Percentiles rank a stretch among this genome's conserved stretches.
phyloP scores from a whole-genome alignment of 176 grass and related monocot species.

The Aegilops bicornis region DNA sequence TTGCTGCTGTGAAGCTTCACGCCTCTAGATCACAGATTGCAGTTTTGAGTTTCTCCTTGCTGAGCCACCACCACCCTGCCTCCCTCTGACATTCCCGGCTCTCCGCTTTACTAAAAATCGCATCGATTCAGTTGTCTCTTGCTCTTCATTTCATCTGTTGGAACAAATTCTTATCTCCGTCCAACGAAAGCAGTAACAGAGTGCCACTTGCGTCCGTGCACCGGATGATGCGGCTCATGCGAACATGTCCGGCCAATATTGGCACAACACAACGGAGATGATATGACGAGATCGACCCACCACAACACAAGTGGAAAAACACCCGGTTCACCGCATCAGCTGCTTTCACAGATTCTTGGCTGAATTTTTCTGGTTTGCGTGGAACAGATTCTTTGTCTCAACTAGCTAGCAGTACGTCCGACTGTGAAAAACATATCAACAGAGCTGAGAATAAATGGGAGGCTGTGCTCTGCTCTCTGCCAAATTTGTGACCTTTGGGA shows the following conservation, averaged over 20 bases:
- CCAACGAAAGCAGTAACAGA: neutral
- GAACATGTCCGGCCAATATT: too few species aligned
- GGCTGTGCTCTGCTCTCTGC: neutral
- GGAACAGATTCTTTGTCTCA: neutral
- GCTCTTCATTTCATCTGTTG: neutral
- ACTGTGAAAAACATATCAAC: neutral
- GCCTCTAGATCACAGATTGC: neutral
- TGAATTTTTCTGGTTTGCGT: too few species aligned
- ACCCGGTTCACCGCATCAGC: neutral
- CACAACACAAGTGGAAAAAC: neutral
- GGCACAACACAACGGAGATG: too few species aligned
- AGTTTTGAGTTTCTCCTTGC: neutral
- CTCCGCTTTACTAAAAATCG: neutral
- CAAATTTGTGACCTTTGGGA: neutral
- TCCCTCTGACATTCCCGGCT: too few species aligned
- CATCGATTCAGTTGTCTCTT: neutral
- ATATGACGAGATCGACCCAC: too few species aligned
- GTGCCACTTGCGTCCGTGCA: too few species aligned
- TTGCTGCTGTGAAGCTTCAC: neutral
- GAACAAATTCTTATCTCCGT: neutral
- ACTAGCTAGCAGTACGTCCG: neutral
- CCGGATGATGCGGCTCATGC: too few species aligned
- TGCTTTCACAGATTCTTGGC: neutral
- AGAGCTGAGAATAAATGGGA: neutral
- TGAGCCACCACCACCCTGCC: too few species aligned